Percentiles rank a stretch among this genome's conserved stretches.
phyloP scores from a whole-genome alignment of 2,329 filamentous ascomycete species.

The Aspergillus sojae region DNA sequence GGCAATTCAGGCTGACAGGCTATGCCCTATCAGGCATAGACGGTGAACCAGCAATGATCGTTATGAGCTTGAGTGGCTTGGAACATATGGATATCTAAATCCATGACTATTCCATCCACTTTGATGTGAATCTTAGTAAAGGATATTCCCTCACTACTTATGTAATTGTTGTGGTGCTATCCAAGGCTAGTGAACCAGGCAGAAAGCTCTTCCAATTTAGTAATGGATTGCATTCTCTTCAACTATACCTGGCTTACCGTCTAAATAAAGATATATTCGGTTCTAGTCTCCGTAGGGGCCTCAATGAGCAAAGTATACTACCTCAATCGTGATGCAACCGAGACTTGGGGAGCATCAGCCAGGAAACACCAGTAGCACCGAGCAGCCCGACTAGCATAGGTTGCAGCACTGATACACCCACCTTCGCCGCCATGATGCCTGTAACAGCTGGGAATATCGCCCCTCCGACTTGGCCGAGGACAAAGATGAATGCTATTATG shows the following conservation, averaged over 20 bases:
- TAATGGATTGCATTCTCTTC: no score
- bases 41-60: neutral
- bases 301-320: no score
- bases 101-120: neutral
- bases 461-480: conserved; percentile 59
- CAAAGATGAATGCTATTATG: conserved; percentile 52
- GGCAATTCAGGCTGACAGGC: neutral
- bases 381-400: conserved; percentile 56
- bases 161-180: neutral
- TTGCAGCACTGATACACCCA: conserved; percentile 54
- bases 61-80: neutral
- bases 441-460: conserved; percentile 60
- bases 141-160: neutral
- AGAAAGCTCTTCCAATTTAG: no score
- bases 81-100: neutral
- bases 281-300: no score
- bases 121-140: neutral
- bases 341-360: conserved; percentile 44
- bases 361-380: conserved; percentile 50
- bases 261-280: no score
- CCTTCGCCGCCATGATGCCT: conserved; percentile 51
- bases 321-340: conserved; percentile 26
- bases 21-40: neutral
- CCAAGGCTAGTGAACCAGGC: no score
- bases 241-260: no score